phyloP scores from a whole-genome alignment of 306 rosid genomes.

The Ceratonia siliqua region DNA sequence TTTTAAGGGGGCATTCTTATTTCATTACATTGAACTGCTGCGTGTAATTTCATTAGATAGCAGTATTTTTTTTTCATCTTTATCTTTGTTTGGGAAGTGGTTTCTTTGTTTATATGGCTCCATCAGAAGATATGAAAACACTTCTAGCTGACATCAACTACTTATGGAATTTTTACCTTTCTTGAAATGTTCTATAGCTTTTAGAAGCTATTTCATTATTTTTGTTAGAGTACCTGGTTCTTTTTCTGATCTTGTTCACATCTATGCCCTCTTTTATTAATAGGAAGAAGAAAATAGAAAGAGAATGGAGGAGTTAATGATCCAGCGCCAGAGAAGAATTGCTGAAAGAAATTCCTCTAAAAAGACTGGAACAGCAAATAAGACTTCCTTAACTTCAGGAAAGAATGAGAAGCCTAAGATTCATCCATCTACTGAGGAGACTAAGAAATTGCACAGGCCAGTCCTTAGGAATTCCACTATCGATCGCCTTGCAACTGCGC shows the following conservation, averaged over 20 bases:
- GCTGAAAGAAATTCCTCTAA: conserved; percentile 79
- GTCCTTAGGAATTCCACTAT: conserved; percentile 77
- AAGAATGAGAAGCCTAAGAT: conserved; percentile 54
- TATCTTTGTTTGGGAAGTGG: neutral
- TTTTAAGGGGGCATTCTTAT: neutral
- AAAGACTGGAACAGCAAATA: conserved; percentile 48
- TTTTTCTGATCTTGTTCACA: conserved; percentile 18
- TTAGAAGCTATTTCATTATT: conserved; percentile 6
- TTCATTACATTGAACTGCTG: neutral
- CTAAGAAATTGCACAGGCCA: conserved; percentile 63
- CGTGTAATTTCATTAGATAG: neutral
- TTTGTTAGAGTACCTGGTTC: conserved; percentile 3
- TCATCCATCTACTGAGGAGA: conserved; percentile 51
- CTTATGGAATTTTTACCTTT: neutral
- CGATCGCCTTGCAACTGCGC: conserved; percentile 75
- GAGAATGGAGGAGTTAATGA: conserved; percentile 64
- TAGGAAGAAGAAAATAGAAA: conserved; percentile 90
- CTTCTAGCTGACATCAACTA: neutral
- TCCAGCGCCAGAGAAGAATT: conserved; percentile 87
- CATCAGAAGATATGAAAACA: neutral
- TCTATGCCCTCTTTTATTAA: conserved; percentile 6
- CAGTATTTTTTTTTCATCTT: neutral
- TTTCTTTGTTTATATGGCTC: neutral
- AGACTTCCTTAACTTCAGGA: conserved; percentile 35
- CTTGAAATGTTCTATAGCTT: neutral